Evolutionary conservation across 2,329 filamentous ascomycete genomes (phyloP).

Genomic region (Penicillium sp.): DNA sequence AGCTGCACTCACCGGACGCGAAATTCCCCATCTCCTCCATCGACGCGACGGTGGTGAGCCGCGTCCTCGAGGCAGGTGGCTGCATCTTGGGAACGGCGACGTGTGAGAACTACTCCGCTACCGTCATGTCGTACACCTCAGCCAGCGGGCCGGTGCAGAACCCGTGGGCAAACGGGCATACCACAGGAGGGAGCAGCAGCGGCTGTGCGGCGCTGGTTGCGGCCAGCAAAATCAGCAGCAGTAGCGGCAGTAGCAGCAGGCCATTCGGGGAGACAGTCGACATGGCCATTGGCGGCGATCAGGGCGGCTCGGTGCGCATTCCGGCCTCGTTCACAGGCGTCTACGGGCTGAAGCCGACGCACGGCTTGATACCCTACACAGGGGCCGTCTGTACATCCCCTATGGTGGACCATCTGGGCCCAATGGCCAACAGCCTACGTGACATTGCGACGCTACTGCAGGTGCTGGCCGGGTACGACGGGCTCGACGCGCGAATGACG

Average conservation of each 20-base stretch:
- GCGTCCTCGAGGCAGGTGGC: slow-evolving; percentile 31
- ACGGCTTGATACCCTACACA: slow-evolving; percentile 49
- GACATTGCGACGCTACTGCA: slow-evolving; percentile 44
- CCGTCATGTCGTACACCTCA: slow-evolving; percentile 33
- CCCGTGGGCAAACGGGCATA: slow-evolving; percentile 29
- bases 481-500: slow-evolving; percentile 43
- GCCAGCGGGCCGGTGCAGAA: slow-evolving; percentile 36
- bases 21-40: slow-evolving; percentile 28
- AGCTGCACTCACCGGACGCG: slow-evolving; percentile 24
- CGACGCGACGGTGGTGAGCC: slow-evolving; percentile 32
- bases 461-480: slow-evolving; percentile 47
- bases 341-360: slow-evolving; percentile 47
- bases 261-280: slow-evolving; percentile 28
- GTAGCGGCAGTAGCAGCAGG: slow-evolving; percentile 11
- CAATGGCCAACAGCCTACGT: slow-evolving; percentile 41
- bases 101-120: slow-evolving; percentile 37
- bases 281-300: slow-evolving; percentile 38
- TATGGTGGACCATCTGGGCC: slow-evolving; percentile 44
- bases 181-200: slow-evolving; percentile 35
- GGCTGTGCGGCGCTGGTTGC: slow-evolving; percentile 24
- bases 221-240: slow-evolving; percentile 24
- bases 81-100: slow-evolving; percentile 32
- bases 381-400: slow-evolving; percentile 41
- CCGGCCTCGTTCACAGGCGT: slow-evolving; percentile 39
- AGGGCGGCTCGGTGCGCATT: slow-evolving; percentile 37